Conservation (phyloP, 2,329 filamentous ascomycete genomes). For the Colletotrichum sansevieriae region DNA sequence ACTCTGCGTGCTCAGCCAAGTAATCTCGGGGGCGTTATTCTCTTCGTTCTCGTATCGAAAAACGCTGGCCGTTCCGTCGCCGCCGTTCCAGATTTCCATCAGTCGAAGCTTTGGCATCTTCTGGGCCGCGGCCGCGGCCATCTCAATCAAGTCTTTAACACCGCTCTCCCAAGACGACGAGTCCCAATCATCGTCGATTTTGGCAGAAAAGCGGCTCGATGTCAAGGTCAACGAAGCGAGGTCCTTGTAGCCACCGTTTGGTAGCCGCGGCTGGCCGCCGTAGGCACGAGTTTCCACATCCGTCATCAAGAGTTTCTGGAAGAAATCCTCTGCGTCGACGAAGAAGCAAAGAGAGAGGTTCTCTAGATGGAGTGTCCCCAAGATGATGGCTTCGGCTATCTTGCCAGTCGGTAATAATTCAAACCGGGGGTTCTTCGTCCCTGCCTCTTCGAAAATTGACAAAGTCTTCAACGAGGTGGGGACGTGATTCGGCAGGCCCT, state of each 20-base stretch:
- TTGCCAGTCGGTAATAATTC: neutral
- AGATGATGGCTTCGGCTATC: neutral
- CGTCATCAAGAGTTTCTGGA: neutral
- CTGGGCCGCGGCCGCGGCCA: neutral
- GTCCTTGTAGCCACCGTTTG: neutral
- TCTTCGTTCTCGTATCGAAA: neutral
- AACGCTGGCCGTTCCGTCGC: neutral
- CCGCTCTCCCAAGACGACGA: neutral
- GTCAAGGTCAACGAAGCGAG: neutral
- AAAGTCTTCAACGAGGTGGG: neutral
- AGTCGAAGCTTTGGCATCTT: slow-evolving; percentile 1
- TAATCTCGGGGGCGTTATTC: neutral
- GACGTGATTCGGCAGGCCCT: neutral
- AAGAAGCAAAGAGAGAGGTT: neutral
- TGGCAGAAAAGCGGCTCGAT: neutral
- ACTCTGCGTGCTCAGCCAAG: slow-evolving; percentile 3
- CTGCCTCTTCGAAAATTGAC: slow-evolving; percentile 1
- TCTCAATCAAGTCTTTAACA: neutral
- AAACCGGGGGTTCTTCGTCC: neutral
- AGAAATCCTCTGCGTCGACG: slow-evolving; percentile 10
- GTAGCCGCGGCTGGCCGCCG: neutral
- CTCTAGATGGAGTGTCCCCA: neutral
- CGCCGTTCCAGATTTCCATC: slow-evolving; percentile 17
- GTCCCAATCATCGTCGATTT: neutral
- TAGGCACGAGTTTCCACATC: neutral